These are phyloP conservation scores for Dryas alaskensis DNA, from an alignment of 306 rosid species.

Conservation along the genomic window DNA sequence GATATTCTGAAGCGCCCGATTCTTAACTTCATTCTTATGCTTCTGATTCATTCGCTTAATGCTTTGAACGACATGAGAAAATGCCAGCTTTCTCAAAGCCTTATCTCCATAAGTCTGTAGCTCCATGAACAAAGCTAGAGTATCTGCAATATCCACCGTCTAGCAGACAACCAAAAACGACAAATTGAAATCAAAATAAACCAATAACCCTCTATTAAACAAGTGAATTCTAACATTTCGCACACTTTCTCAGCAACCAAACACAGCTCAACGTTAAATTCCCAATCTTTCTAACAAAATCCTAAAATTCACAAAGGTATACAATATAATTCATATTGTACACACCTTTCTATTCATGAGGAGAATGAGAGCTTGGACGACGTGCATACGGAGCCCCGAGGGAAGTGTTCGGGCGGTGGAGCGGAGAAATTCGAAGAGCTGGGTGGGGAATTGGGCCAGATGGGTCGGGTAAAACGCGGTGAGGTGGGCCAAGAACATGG, in stretches of 20 bases:
- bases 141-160: constrained; percentile 60
- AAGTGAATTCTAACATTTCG: not conserved
- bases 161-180: constrained; percentile 19
- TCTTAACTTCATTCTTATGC: constrained; percentile 71
- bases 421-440: constrained; percentile 58
- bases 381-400: constrained; percentile 52
- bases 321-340: no score
- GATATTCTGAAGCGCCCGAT: constrained; percentile 73
- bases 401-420: constrained; percentile 53
- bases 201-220: not conserved
- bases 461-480: constrained; percentile 56
- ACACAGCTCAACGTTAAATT: not conserved
- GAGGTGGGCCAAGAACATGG: constrained; percentile 69
- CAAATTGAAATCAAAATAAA: not conserved
- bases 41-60: constrained; percentile 68
- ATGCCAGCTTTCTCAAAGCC: constrained; percentile 53
- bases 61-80: constrained; percentile 64
- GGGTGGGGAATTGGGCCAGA: constrained; percentile 54
- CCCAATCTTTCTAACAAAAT: not conserved
- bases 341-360: constrained; percentile 57
- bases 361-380: constrained; percentile 59
- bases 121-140: constrained; percentile 70
- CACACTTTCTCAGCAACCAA: constrained; percentile 8
- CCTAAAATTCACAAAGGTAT: not conserved
- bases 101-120: constrained; percentile 71